phyloP scores from a whole-genome alignment of 306 rosid genomes.

The Quercus parvula region DNA sequence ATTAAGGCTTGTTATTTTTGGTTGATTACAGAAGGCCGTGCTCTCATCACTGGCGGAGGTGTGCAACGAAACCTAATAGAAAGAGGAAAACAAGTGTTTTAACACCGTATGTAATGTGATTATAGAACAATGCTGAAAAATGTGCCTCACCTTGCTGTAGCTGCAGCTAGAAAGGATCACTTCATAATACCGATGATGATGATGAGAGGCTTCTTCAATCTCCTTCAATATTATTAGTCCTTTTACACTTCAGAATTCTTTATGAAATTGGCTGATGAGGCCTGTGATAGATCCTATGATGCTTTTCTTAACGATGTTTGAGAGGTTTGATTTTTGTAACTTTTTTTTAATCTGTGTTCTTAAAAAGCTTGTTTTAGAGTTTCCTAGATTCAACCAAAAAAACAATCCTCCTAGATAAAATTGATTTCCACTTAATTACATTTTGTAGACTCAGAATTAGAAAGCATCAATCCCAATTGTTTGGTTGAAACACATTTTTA shows the following conservation, averaged over 20 bases:
- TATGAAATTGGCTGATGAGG: constrained; percentile 79
- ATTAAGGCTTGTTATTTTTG: constrained; percentile 23
- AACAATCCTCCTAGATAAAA: too few species aligned
- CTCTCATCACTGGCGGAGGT: constrained; percentile 65
- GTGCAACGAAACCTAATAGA: constrained; percentile 43
- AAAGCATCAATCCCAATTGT: too few species aligned
- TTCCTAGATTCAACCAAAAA: too few species aligned
- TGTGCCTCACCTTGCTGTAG: constrained; percentile 79
- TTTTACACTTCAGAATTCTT: constrained; percentile 84
- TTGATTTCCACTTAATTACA: too few species aligned
- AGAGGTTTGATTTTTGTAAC: constrained; percentile 57
- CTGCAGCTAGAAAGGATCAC: constrained; percentile 70
- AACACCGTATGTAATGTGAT: constrained; percentile 58
- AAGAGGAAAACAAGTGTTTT: constrained; percentile 55
- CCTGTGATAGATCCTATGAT: constrained; percentile 77
- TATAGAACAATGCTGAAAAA: constrained; percentile 83
- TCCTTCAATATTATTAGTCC: constrained; percentile 86
- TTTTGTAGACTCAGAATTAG: too few species aligned
- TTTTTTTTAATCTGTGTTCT: neutral
- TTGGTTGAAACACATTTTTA: too few species aligned
- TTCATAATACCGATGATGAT: constrained; percentile 77
- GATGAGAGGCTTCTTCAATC: constrained; percentile 95
- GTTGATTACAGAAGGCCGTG: constrained; percentile 82
- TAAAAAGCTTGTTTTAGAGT: too few species aligned
- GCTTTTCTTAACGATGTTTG: constrained; percentile 84